Base-by-base conservation (phyloP, 306 rosid species). In the Rosa chinensis region DNA sequence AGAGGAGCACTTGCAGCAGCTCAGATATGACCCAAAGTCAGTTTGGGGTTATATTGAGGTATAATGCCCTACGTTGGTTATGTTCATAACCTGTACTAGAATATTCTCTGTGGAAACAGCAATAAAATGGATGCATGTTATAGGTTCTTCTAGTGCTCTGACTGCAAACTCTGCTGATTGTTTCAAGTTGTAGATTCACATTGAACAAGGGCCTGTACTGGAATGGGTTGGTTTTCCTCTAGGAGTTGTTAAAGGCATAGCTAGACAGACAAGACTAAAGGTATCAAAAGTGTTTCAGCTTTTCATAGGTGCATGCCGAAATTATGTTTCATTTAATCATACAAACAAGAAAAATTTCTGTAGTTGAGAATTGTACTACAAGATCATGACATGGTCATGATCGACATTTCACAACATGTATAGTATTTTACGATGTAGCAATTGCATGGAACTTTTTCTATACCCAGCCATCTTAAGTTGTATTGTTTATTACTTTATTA, bases 11-110 rank as follows among this genome's bases (percentile, higher is more conserved):
- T 50, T 50, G 56, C 56, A 50, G 85, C 80, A 84, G 84, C 90
- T 94, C 80, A 91, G 92, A 84, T 94, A 94, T 84, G 97, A 94
- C 77, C 91, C 90, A 58, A 81, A 80, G 76, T 89, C 98, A 25
- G 89, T 92, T 32, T 95, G 98, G 99, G 92, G 95, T 73, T 95
- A 95, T 72, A 86, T 95, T 20, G 96, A 92, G 98, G 99, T 95
- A 86, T 73, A 61, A 50, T 83, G 83, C 55, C 64, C 59, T 77
- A 12, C 47, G 32, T 66, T 48, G 25, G 42, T 73, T 47, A 11
- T 55, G 48, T 37, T 77, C n/a, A 64, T 53, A 74, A n/a, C 69
- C 28, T 39, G 18, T n/a, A 16, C 7, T 37, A 13, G 18, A 47
- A 53, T 62, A 32, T 72, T 21, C 35, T 75, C 56, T 9, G 8